phyloP scores from a whole-genome alignment of 2,329 filamentous ascomycete species.

The Tolypocladium sp. region DNA sequence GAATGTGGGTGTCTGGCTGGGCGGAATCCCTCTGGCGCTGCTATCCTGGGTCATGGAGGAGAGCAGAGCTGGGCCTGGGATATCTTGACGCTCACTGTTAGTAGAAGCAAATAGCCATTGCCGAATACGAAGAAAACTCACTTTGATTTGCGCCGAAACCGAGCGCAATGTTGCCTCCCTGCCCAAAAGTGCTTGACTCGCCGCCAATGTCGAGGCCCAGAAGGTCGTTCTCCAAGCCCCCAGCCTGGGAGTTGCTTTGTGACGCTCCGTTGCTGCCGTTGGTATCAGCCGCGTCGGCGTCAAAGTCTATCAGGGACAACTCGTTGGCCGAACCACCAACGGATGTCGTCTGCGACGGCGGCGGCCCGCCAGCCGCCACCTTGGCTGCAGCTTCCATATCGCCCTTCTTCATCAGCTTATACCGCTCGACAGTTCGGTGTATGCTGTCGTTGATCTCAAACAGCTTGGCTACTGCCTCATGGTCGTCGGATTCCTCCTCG shows the following conservation, averaged over 20 bases:
- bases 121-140: conserved; percentile 25
- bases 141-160: conserved; percentile 65
- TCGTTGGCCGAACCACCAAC: conserved; percentile 50
- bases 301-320: conserved; percentile 89
- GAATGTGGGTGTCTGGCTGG: conserved; percentile 37
- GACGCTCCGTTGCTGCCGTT: conserved; percentile 33
- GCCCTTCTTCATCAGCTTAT: conserved; percentile 92
- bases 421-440: conserved; percentile 89
- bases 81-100: conserved; percentile 30
- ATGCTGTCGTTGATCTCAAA: conserved; percentile 99
- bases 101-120: background rate
- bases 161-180: conserved; percentile 74
- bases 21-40: conserved; percentile 38
- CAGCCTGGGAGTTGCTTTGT: conserved; percentile 37
- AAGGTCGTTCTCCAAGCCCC: conserved; percentile 79
- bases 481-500: conserved; percentile 94
- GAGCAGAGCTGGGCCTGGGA: conserved; percentile 55
- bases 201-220: conserved; percentile 78
- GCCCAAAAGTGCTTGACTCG: conserved; percentile 49
- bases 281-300: conserved; percentile 50
- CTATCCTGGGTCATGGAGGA: conserved; percentile 55
- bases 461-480: conserved; percentile 89
- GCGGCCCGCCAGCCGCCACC: conserved; percentile 68
- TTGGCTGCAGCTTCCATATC: conserved; percentile 76
- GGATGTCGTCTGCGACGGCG: conserved; percentile 46